Conservation (phyloP, 345 rosid genomes). For the Brassica napus region DNA sequence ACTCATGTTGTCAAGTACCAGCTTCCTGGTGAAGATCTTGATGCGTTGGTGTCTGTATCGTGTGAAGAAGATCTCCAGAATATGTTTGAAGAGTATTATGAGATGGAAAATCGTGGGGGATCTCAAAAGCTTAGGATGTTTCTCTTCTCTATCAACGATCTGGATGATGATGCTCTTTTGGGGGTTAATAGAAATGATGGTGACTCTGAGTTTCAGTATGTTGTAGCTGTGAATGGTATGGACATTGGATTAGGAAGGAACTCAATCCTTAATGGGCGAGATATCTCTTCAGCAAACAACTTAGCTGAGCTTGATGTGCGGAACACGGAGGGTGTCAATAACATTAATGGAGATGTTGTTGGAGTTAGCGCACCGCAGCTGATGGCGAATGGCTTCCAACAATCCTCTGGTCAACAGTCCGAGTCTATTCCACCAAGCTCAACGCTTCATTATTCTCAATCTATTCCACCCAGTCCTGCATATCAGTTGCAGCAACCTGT, state of each 20-base stretch:
- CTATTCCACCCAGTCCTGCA: constrained; percentile 21
- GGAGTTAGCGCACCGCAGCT: constrained; percentile 46
- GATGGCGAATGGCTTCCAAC: constrained; percentile 40
- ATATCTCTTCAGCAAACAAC: constrained; percentile 57
- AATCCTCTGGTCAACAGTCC: constrained; percentile 46
- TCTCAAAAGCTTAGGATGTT: constrained; percentile 73
- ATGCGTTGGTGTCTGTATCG: constrained; percentile 88
- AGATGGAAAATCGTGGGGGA: constrained; percentile 57
- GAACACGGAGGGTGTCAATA: constrained; percentile 42
- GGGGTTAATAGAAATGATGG: constrained; percentile 48
- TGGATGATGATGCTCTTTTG: constrained; percentile 72
- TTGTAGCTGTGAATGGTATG: constrained; percentile 80
- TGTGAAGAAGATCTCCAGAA: constrained; percentile 85
- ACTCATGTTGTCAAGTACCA: constrained; percentile 76
- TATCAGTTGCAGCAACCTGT: constrained; percentile 36
- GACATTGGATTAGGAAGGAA: constrained; percentile 56
- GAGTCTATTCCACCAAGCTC: constrained; percentile 48
- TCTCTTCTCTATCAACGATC: constrained; percentile 63
- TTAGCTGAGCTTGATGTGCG: constrained; percentile 51
- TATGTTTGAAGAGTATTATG: constrained; percentile 84
- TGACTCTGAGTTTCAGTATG: constrained; percentile 70
- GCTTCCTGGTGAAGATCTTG: constrained; percentile 96
- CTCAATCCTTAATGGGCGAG: constrained; percentile 47
- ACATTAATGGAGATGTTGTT: constrained; percentile 39
- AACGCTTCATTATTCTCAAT: constrained; percentile 32